Base-by-base conservation (phyloP, 176 grass and related monocot species). In the Urochloa ruziziensis region DNA sequence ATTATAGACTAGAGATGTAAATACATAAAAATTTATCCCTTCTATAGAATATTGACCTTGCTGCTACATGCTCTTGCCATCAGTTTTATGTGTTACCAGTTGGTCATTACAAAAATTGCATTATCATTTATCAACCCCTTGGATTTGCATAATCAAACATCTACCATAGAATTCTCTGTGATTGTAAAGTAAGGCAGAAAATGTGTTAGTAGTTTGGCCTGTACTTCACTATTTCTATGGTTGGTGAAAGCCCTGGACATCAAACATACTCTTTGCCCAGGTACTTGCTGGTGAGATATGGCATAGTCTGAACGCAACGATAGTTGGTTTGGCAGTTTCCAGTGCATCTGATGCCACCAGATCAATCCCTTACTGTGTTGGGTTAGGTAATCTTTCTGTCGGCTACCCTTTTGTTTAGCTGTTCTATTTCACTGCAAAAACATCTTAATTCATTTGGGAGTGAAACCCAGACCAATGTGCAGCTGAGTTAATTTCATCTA, bases 281-380 rank as follows among this genome's bases (percentile, higher is more conserved):
- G 88, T 97, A 69, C 90, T 88, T 70, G 53, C 61, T 83, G 79
- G 62, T 89, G 95, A 92, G 88, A 85, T 91, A 71, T 98, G 89
- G 87, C 87, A 58, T 75, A 93, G 91, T 82, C 62, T 98, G 36
- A 98, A 98, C 19, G 96, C 93, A 35, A 90, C 91, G 19, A 91
- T 98, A 58, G 80, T 95, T 78, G 91, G 93, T 37, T 81, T 98
- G 79, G 90, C 83, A 42, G 86, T 85, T 29, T 91, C 88, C 46
- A 86, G 83, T 57, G 59, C 59, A 33, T 52, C 87, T 29, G 59
- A 87, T 40, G 71, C 64, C 43, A 27, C 67, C 24, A 77, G 72
- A 61, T 89, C 84, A 34, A 63, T 68, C 32, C 91, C 91, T 62
- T 89, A 85, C 80, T 94, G 93, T 78, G 79, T 89, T 75, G 92